Conservation (phyloP, 352 stramenopile species). For the Phytophthora nicotianae region DNA sequence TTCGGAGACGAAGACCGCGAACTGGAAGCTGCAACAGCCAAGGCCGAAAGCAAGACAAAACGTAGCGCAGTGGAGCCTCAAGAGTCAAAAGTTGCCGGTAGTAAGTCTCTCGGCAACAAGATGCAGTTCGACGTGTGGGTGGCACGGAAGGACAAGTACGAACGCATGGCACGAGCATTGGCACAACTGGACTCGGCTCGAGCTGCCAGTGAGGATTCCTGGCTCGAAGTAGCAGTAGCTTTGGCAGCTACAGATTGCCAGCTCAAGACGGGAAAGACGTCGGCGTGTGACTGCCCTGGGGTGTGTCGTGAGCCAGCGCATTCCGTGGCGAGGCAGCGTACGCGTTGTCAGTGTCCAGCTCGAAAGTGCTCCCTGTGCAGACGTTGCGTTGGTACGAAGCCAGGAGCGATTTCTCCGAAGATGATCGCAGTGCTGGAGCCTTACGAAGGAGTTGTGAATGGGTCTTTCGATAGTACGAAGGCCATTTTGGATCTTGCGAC, state of each 20-base stretch:
- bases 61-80: conserved; percentile 10
- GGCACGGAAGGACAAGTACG: conserved; percentile 87
- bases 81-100: conserved; percentile 14
- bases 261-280: conserved; percentile 74
- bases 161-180: conserved; percentile 70
- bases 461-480: conserved; percentile 34
- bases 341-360: conserved; percentile 76
- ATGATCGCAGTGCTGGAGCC: conserved; percentile 64
- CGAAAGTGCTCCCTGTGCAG: conserved; percentile 82
- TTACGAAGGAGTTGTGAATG: conserved; percentile 32
- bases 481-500: conserved; percentile 54
- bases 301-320: conserved; percentile 67
- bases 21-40: conserved; percentile 16
- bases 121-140: conserved; percentile 88
- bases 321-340: conserved; percentile 75
- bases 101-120: conserved; percentile 23
- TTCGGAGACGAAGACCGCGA: conserved; percentile 60
- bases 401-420: conserved; percentile 65
- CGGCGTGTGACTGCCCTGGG: conserved; percentile 69
- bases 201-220: conserved; percentile 58
- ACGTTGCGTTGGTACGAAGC: conserved; percentile 65
- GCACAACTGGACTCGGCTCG: conserved; percentile 69
- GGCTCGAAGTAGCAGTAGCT: conserved; percentile 76
- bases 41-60: conserved; percentile 23
- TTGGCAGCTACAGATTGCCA: conserved; percentile 80